A percentile compares a stretch with the other conserved stretches of the same genome.
Evolutionary conservation across 2,329 filamentous ascomycete species (phyloP).

Genomic region (Didymella arachidicola): DNA sequence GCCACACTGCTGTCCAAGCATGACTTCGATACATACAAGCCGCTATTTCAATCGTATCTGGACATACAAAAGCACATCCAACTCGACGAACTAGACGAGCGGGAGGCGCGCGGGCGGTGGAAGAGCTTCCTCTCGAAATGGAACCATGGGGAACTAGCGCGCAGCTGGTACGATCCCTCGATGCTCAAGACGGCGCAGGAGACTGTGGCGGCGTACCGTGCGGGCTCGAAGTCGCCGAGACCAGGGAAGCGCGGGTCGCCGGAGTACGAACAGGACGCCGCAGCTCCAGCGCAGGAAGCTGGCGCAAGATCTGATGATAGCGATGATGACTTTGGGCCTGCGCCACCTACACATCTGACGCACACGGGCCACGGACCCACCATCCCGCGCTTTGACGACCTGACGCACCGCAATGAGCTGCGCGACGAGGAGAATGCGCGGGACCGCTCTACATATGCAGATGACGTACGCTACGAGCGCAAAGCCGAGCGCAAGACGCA

Average conservation of each 20-base stretch:
- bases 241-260: slow-evolving; percentile 32
- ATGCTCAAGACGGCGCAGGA: slow-evolving; percentile 65
- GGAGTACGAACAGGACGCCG: slow-evolving; percentile 20
- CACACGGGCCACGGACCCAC: slow-evolving; percentile 58
- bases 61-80: slow-evolving; percentile 84
- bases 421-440: slow-evolving; percentile 63
- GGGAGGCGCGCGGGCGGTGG: slow-evolving; percentile 85
- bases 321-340: slow-evolving; percentile 61
- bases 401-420: slow-evolving; percentile 70
- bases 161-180: slow-evolving; percentile 91
- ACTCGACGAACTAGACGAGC: slow-evolving; percentile 72
- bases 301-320: slow-evolving; percentile 16
- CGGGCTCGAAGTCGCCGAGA: slow-evolving; percentile 19
- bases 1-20: slow-evolving; percentile 72
- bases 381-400: slow-evolving; percentile 77
- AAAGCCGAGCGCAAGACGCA: slow-evolving; percentile 71
- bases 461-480: slow-evolving; percentile 67
- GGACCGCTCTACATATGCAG: slow-evolving; percentile 53
- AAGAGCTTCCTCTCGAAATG: slow-evolving; percentile 92
- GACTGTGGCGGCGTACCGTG: slow-evolving; percentile 35
- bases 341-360: slow-evolving; percentile 54
- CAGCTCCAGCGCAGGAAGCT: slow-evolving; percentile 1
- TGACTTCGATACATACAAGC: slow-evolving; percentile 71
- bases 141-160: slow-evolving; percentile 85
- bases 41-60: slow-evolving; percentile 83